Conservation (phyloP, 1,139 yeast species). For the Trichomonascaceae sp. region DNA sequence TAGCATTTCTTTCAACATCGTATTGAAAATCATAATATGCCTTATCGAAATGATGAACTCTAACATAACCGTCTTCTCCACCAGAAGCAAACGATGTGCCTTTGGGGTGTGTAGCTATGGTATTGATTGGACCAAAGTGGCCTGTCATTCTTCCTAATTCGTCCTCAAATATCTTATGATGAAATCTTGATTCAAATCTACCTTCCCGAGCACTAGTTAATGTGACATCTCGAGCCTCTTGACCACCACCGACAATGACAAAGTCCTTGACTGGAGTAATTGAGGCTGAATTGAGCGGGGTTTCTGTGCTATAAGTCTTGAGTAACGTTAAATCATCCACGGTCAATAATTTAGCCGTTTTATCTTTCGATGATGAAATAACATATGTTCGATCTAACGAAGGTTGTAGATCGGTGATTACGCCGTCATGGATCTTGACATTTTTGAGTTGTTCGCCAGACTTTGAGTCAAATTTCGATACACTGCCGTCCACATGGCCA, state of each 20-base stretch:
- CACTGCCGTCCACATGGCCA: constrained; percentile 82
- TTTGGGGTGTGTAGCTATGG: constrained; percentile 89
- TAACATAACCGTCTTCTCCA: constrained; percentile 96
- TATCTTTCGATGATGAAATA: constrained; percentile 90
- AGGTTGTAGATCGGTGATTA: constrained; percentile 82
- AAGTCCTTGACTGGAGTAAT: constrained; percentile 89
- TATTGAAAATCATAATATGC: constrained; percentile 87
- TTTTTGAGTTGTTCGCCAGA: constrained; percentile 65
- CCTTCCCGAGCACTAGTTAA: constrained; percentile 93
- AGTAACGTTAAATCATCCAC: constrained; percentile 66
- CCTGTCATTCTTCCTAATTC: constrained; percentile 97
- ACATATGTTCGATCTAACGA: constrained; percentile 83
- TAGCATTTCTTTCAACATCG: constrained; percentile 62
- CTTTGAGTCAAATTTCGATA: constrained; percentile 70
- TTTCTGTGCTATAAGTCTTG: constrained; percentile 79
- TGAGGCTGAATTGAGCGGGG: constrained; percentile 94
- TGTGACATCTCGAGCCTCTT: constrained; percentile 96
- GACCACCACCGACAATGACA: constrained; percentile 97
- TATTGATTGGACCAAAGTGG: constrained; percentile 97
- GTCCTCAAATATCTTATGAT: constrained; percentile 90
- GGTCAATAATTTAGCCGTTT: constrained; percentile 73
- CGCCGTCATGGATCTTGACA: constrained; percentile 64
- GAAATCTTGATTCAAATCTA: constrained; percentile 93
- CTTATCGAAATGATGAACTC: constrained; percentile 91
- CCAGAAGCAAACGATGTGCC: constrained; percentile 94